These are phyloP conservation scores for Musa troglodytarum DNA, from an alignment of 176 grass and related monocot genomes.

Conservation along the genomic window DNA sequence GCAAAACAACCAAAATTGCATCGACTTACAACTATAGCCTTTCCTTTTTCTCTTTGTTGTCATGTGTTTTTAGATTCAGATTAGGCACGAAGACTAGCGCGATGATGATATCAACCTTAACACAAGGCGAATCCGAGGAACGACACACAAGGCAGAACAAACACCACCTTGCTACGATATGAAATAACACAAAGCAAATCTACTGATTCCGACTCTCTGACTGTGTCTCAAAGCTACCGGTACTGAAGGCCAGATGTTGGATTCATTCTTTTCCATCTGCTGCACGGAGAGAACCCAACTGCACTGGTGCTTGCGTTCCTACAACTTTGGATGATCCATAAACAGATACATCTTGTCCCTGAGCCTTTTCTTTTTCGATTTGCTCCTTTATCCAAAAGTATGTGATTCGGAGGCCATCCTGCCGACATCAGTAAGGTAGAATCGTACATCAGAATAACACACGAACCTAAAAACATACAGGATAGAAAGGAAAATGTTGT, in stretches of 20 bases:
- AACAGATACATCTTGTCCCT: constrained; percentile 2
- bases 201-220: neutral
- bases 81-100: too few species aligned
- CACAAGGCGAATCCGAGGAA: neutral
- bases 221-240: neutral
- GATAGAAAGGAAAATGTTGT: too few species aligned
- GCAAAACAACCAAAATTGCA: too few species aligned
- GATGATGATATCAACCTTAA: neutral
- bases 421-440: neutral
- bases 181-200: neutral
- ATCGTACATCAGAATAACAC: neutral
- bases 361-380: constrained; percentile 14
- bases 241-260: neutral
- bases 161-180: neutral
- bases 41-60: too few species aligned
- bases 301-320: constrained; percentile 11
- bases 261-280: constrained; percentile 16
- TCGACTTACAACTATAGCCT: too few species aligned
- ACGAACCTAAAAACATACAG: neutral
- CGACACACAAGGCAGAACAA: neutral
- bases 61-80: too few species aligned
- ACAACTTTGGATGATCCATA: constrained; percentile 23
- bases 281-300: constrained; percentile 15
- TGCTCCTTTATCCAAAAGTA: constrained; percentile 20
- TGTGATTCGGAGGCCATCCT: constrained; percentile 15